Base-by-base conservation (phyloP, 805 yeast genomes). In the Lipomyces orientalis region DNA sequence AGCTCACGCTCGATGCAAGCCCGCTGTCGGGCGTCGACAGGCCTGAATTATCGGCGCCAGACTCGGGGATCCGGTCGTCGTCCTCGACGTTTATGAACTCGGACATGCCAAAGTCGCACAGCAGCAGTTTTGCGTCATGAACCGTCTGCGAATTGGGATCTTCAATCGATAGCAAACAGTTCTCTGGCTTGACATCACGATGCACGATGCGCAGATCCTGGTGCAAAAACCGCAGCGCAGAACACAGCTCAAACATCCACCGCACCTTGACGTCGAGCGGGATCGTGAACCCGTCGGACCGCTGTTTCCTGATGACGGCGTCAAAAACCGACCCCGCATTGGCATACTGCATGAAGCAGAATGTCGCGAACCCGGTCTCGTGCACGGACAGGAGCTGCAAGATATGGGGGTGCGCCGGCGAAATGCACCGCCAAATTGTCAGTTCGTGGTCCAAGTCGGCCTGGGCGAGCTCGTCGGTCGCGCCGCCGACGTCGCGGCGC, bases 61-160 rank as follows among this genome's bases (percentile, higher is more conserved):
- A 8, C 19, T 19, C 49, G 22, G 55, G 14, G 16, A n/a, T 12
- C n/a, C n/a, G 29, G n/a, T 52, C 31, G 25, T 52, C 49, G 16
- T 46, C 67, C 12, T 22, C 34, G n/a, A 25, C 31, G 31, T 7
- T 63, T 14, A 63, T 74, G 61, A 73, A 76, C 51, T 81, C 80
- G 60, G 87, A 81, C 96, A 93, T 91, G 4, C 98, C 98, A 80
- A 93, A 93, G 78, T 93, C 98, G 79, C 97, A 91, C 6, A 93
- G 76, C 33, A 89, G 75, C 69, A 91, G 81, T 9, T 46, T 25
- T 6, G 72, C 68, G 33, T 61, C 58, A 2, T 14, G 7, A 29
- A 67, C 22, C 10, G 55, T 16, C 37, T 65, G 58, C 25, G 33
- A 22, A 6, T 58, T 49, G 14, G 34, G 61, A 5, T 71, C 70